Evolutionary conservation across 2,329 filamentous ascomycete species (phyloP), one percentile per base, ranked within the genome.

Genomic region (Beauveria sp.): DNA sequence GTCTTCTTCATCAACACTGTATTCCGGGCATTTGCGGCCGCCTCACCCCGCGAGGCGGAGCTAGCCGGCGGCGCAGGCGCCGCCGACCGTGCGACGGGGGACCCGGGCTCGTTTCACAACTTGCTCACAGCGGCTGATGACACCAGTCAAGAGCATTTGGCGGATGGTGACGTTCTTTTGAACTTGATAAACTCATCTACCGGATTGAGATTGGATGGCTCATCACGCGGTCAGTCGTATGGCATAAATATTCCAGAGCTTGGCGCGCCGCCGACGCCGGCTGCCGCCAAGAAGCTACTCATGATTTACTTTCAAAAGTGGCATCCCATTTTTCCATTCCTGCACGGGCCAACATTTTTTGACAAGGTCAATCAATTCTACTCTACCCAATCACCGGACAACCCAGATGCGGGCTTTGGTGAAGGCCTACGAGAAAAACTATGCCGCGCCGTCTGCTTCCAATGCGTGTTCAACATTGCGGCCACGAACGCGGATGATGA

Each of bases 1-100:
- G 77, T 82, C 50, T 82, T 78, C 68, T 82, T 82, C 68, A 75
- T 79, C 65, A 81, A 82, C 62, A 82, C 80, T 1, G 80, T 82
- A 60, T 77, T 77, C 47, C 74, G 76, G 38, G 78, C 79, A n/a
- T 82, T 82, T 66, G 75, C 76, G 6, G 67, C 70, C 22, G 70
- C 72, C 7, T 65, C 73, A 30, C 68, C 28, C 20, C 22, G 18
- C 24, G 26, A 34, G 6, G n/a, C 43, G 3, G 52, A 22, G 52
- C 6, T 55, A 14, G 18, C 38, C 20, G 52, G 22, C 12, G 22
- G 22, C 10, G 52, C 69, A 50, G 55, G 65, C 9, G 16, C 6
- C 9, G 16, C 6, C 20, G 53, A n/a, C 12, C 66, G 65, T 28
- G 66, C 47, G 38, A 22, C 57, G 18, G 40, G 24, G 10, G 24